Conservation (phyloP, 768 basidiomycete genomes). For the Xerocomellus chrysenteron region DNA sequence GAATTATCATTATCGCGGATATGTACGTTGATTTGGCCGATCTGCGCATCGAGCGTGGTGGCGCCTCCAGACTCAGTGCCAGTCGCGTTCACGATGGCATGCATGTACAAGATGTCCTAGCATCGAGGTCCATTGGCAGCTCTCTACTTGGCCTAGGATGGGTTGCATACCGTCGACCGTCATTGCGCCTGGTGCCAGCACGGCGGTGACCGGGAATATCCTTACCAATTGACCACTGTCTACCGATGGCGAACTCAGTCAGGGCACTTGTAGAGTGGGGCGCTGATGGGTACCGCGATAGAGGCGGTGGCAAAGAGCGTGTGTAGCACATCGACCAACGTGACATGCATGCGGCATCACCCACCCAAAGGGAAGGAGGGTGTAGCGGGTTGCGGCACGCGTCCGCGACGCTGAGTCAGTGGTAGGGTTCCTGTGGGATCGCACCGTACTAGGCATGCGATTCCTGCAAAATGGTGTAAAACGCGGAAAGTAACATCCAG, state of each 20-base stretch:
- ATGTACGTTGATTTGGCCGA: constrained; percentile 73
- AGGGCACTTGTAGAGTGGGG: constrained; percentile 78
- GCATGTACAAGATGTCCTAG: constrained; percentile 65
- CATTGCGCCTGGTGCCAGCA: constrained; percentile 63
- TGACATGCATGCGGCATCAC: constrained; percentile 16
- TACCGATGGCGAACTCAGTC: constrained; percentile 54
- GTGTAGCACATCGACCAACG: constrained; percentile 20
- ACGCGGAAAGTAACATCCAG: constrained; percentile 83
- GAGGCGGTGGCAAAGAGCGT: constrained; percentile 70
- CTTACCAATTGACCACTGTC: constrained; percentile 69
- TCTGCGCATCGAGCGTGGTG: constrained; percentile 56
- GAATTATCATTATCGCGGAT: constrained; percentile 64
- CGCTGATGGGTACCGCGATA: constrained; percentile 57
- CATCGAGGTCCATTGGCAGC: neutral
- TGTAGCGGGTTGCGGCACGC: constrained; percentile 57
- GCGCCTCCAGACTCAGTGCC: constrained; percentile 37
- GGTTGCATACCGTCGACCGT: constrained; percentile 56
- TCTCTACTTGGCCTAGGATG: too few species aligned
- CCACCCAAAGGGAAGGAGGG: constrained; percentile 72
- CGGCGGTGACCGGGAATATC: constrained; percentile 75
- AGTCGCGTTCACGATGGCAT: constrained; percentile 47
- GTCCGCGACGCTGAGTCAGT: constrained; percentile 70
- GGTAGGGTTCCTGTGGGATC: constrained; percentile 70
- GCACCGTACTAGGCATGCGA: constrained; percentile 58
- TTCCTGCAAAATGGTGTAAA: constrained; percentile 76